phyloP scores from a whole-genome alignment of 2,329 filamentous ascomycete genomes.

The Trichoderma atrobrunneum region DNA sequence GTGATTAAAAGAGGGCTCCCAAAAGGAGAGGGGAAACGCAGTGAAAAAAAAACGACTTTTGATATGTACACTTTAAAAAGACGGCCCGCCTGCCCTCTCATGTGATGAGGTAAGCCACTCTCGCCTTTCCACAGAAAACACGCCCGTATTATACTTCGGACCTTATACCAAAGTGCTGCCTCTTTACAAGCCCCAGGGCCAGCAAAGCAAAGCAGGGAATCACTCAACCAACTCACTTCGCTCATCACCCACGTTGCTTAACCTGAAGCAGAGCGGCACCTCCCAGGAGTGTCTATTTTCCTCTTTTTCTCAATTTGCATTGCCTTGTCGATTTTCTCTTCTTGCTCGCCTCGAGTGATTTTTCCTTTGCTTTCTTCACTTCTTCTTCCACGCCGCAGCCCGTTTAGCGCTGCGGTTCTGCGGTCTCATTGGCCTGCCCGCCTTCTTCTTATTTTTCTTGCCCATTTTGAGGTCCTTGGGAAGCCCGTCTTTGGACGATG shows the following conservation, averaged over 20 bases:
- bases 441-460: slow-evolving; percentile 51
- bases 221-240: not conserved
- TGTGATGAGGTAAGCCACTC: slow-evolving; percentile 29
- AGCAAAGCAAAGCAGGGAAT: not conserved
- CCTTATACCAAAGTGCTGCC: slow-evolving; percentile 17
- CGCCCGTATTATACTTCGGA: not conserved
- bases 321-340: slow-evolving; percentile 30
- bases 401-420: slow-evolving; percentile 40
- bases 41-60: not conserved
- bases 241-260: not conserved
- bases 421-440: slow-evolving; percentile 34
- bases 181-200: slow-evolving; percentile 1
- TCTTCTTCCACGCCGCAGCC: slow-evolving; percentile 45
- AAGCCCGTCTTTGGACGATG: slow-evolving; percentile 63
- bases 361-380: not conserved
- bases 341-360: not conserved
- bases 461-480: slow-evolving; percentile 61
- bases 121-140: slow-evolving; percentile 7
- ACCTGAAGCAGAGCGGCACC: not conserved
- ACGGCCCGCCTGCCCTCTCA: slow-evolving; percentile 23
- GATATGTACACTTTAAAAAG: slow-evolving; percentile 8
- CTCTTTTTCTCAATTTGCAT: not conserved
- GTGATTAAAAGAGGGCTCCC: not conserved
- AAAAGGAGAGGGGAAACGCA: not conserved
- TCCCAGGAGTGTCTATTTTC: not conserved